These are phyloP conservation scores for Trichoderma cornu-damae DNA, from an alignment of 2,329 filamentous ascomycete species.

Conservation along the genomic window DNA sequence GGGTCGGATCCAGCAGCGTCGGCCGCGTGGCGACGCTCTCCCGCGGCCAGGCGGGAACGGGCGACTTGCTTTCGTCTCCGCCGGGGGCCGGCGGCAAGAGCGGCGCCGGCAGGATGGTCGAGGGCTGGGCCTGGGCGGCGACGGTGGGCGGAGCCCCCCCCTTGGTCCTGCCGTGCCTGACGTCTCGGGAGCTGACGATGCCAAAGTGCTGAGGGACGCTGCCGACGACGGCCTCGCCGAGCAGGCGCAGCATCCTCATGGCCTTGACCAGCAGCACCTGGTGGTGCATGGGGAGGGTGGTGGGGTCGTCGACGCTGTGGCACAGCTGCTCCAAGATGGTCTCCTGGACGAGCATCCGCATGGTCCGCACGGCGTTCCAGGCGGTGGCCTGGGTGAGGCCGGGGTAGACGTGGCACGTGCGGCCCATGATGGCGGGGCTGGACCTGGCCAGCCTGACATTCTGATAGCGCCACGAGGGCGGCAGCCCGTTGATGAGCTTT, in stretches of 20 bases:
- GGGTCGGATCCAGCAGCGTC: conserved; percentile 39
- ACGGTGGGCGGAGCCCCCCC: conserved; percentile 25
- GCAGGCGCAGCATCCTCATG: conserved; percentile 35
- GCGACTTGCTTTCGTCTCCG: background rate
- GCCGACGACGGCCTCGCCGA: conserved; percentile 41
- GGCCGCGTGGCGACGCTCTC: conserved; percentile 27
- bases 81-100: conserved; percentile 4
- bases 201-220: conserved; percentile 48
- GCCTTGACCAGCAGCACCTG: conserved; percentile 35
- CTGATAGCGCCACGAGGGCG: conserved; percentile 40
- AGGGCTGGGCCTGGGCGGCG: conserved; percentile 28
- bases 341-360: conserved; percentile 45
- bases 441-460: conserved; percentile 35
- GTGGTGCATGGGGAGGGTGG: conserved; percentile 29
- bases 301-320: conserved; percentile 29
- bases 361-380: conserved; percentile 45
- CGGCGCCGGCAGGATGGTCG: conserved; percentile 29
- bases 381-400: conserved; percentile 42
- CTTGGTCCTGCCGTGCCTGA: conserved; percentile 25
- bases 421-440: conserved; percentile 40
- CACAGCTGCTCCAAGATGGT: conserved; percentile 43
- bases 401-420: conserved; percentile 42
- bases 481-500: conserved; percentile 35
- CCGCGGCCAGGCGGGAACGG: conserved; percentile 15
- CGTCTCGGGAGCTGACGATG: conserved; percentile 39